Evolutionary conservation across 306 rosid genomes (phyloP).

Genomic region (Fragaria nilgerrensis): DNA sequence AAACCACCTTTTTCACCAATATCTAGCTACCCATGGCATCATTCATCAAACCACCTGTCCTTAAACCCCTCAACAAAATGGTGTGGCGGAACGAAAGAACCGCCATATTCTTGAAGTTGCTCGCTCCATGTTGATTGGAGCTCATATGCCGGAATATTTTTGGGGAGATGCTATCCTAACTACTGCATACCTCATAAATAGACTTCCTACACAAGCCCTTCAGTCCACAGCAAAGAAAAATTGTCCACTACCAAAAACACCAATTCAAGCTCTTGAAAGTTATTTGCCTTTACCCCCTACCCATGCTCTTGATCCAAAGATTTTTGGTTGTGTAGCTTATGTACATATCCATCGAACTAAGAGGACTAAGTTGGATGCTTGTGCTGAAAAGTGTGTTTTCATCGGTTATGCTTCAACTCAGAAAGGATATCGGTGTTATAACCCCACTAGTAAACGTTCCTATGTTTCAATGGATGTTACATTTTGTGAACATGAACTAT

Average conservation of each 20-base stretch:
- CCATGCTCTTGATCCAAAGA: not conserved
- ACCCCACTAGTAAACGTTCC: not conserved
- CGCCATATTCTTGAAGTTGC: not conserved
- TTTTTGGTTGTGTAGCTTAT: not conserved
- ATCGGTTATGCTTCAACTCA: not conserved
- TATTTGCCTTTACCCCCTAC: not conserved
- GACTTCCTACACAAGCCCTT: not conserved
- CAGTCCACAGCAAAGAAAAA: not conserved
- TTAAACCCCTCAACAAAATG: not conserved
- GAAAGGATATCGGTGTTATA: not conserved
- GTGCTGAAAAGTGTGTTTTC: not conserved
- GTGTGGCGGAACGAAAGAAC: slow-evolving; percentile 1
- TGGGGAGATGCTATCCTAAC: not conserved
- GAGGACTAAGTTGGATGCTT: not conserved
- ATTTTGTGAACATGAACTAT: not conserved
- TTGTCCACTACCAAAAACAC: not conserved
- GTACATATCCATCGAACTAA: not conserved
- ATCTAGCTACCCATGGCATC: not conserved
- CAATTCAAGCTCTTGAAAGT: not conserved
- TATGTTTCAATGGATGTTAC: not conserved
- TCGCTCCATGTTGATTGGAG: not conserved
- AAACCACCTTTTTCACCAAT: not conserved
- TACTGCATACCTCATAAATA: not conserved
- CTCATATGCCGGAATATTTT: not conserved
- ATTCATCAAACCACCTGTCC: slow-evolving; percentile 7